Conservation (phyloP, 768 basidiomycete species). For the Hypholoma fasciculare region DNA sequence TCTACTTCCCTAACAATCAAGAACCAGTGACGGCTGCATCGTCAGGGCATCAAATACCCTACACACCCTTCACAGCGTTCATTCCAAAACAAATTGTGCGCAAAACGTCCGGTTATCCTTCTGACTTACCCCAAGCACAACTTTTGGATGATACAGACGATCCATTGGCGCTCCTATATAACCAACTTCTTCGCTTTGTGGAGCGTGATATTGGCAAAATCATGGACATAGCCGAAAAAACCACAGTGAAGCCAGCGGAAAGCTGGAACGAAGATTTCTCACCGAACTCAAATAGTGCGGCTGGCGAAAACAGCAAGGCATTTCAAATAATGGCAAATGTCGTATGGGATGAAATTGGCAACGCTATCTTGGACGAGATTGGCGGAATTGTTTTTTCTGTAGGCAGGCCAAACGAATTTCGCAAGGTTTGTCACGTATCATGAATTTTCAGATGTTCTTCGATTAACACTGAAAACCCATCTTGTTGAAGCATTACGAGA, state of each 20-base stretch:
- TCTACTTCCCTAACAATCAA: slow-evolving; percentile 35
- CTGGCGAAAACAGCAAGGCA: slow-evolving; percentile 29
- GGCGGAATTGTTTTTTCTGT: slow-evolving; percentile 86
- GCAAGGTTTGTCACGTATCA: slow-evolving; percentile 55
- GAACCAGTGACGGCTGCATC: slow-evolving; percentile 26
- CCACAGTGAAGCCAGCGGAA: slow-evolving; percentile 46
- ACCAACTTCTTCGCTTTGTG: slow-evolving; percentile 77
- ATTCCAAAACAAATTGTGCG: slow-evolving; percentile 51
- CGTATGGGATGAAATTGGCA: slow-evolving; percentile 84
- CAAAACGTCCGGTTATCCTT: slow-evolving; percentile 27
- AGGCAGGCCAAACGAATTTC: slow-evolving; percentile 87
- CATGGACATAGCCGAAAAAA: slow-evolving; percentile 75
- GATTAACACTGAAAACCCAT: not conserved
- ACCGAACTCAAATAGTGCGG: not conserved
- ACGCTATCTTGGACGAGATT: slow-evolving; percentile 81
- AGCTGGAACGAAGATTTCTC: slow-evolving; percentile 1
- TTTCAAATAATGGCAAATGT: slow-evolving; percentile 90
- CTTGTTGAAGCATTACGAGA: slow-evolving; percentile 64
- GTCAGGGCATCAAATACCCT: slow-evolving; percentile 44
- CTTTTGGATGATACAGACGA: slow-evolving; percentile 69
- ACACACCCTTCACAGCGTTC: slow-evolving; percentile 53
- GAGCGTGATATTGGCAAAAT: slow-evolving; percentile 72
- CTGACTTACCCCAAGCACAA: slow-evolving; percentile 39
- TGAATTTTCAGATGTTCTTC: not conserved
- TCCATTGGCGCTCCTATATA: slow-evolving; percentile 76